phyloP scores from a whole-genome alignment of 2,329 filamentous ascomycete species.

The Cladosporium sp. region DNA sequence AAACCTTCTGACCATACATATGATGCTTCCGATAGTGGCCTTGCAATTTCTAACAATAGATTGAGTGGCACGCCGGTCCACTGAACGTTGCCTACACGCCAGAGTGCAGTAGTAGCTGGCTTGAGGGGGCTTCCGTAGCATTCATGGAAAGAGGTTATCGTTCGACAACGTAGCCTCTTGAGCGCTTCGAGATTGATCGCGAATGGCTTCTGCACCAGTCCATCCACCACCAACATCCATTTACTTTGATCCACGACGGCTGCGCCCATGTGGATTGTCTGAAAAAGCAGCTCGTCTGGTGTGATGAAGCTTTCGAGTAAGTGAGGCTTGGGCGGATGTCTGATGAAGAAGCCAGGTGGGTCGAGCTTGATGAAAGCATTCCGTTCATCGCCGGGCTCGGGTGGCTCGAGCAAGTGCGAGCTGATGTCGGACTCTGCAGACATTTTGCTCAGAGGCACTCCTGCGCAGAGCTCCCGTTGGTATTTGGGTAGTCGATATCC shows the following conservation, averaged over 20 bases:
- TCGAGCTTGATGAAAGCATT: slow-evolving; percentile 9
- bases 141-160: slow-evolving; percentile 31
- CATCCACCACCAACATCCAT: slow-evolving; percentile 29
- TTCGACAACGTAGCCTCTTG: slow-evolving; percentile 19
- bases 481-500: too few relatives aligned
- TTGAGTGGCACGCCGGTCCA: slow-evolving; percentile 31
- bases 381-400: background rate
- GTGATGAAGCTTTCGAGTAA: slow-evolving; percentile 24
- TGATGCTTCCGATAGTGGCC: slow-evolving; percentile 7
- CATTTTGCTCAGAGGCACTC: too few relatives aligned
- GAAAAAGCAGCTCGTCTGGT: slow-evolving; percentile 27
- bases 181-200: slow-evolving; percentile 25
- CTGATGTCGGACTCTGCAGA: too few relatives aligned
- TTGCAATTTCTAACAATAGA: slow-evolving; percentile 21
- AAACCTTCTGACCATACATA: slow-evolving; percentile 29
- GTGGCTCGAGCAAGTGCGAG: background rate
- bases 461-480: too few relatives aligned
- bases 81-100: slow-evolving; percentile 30
- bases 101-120: slow-evolving; percentile 24
- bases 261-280: slow-evolving; percentile 33
- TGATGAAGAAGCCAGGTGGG: slow-evolving; percentile 17
- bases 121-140: slow-evolving; percentile 33
- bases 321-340: slow-evolving; percentile 26
- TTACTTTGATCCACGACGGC: slow-evolving; percentile 24
- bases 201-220: slow-evolving; percentile 27